These are phyloP conservation scores for Zymoseptoria passerinii DNA, from an alignment of 2,329 filamentous ascomycete species.

Conservation along the genomic window DNA sequence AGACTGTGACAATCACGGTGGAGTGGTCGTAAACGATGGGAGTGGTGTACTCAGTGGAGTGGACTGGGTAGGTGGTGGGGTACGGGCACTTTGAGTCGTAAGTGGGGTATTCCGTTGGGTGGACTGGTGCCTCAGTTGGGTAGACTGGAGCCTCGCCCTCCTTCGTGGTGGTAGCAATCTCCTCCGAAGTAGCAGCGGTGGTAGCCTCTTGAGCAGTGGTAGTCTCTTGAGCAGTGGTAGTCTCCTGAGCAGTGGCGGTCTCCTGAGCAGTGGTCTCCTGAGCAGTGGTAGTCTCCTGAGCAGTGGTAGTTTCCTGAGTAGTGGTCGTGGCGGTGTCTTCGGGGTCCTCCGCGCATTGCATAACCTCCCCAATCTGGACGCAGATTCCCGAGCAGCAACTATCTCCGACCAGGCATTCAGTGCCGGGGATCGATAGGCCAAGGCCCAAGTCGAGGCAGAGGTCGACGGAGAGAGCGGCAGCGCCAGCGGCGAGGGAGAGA, in stretches of 20 bases:
- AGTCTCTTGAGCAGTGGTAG: too few species aligned
- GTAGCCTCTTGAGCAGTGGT: too few species aligned
- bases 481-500: background rate
- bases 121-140: background rate
- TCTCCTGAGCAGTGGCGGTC: background rate
- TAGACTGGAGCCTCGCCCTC: background rate
- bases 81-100: background rate
- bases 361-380: too few species aligned
- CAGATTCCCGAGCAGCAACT: too few species aligned
- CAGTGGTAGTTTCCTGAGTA: background rate
- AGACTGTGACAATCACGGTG: background rate
- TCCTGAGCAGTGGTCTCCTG: background rate
- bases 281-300: background rate
- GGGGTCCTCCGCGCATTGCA: too few species aligned
- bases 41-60: background rate
- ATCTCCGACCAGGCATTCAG: too few species aligned
- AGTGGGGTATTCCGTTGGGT: background rate
- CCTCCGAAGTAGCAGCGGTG: too few species aligned
- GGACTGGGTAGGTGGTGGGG: background rate
- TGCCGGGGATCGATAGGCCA: too few species aligned
- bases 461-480: background rate
- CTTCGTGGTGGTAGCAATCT: too few species aligned
- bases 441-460: too few species aligned
- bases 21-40: background rate
- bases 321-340: background rate